Evolutionary conservation across 164 flowering plant species (phyloP), one percentile per base, ranked within the genome.

Genomic region (Piper betle): DNA sequence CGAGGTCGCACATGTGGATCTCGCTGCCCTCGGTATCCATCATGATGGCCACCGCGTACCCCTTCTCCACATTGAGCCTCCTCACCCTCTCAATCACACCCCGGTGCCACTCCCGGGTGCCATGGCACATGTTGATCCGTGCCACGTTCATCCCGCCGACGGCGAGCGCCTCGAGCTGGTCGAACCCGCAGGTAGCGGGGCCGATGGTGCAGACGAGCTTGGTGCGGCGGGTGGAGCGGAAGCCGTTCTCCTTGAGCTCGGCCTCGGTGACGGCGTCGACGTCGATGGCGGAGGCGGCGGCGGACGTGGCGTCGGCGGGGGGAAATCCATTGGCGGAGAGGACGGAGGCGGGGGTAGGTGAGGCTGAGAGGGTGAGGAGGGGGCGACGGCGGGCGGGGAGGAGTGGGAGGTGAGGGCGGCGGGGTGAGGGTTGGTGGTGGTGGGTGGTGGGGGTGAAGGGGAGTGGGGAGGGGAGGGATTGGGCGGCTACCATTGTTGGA

Each of bases 11-110:
- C 97, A 91, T 91, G 62, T 86, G 97, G 75, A 91, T 87, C 81
- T 91, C 96, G 59, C 96, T 88, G 52, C 97, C 97, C 66, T 91
- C 97, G 5, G 97, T 91, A 61, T 91, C 97, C 97, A 91, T 91
- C 96, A 91, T 91, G 55, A 91, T 78, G 0, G 97, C 97, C 6
- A 91, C 94, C 4, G 97, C 97, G 52, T 54, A 91, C 3, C 97
- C 97, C 60, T 91, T 88, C 78, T 83, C 97, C 39, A 81, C 92
- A 60, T 91, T 91, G 70, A 88, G 69, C 71, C 77, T 72, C 71
- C 97, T 64, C 39, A 91, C 94, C 0, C 80, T 69, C 62, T 81
- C 73, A 53, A 91, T 88, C 38, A 91, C 95, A 0, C 54, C 19
- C 6, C 72, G 71, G 68, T 91, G 97, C 97, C 97, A 91, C 62